phyloP scores from a whole-genome alignment of 257 asterid species.

The Misopates orontium region DNA sequence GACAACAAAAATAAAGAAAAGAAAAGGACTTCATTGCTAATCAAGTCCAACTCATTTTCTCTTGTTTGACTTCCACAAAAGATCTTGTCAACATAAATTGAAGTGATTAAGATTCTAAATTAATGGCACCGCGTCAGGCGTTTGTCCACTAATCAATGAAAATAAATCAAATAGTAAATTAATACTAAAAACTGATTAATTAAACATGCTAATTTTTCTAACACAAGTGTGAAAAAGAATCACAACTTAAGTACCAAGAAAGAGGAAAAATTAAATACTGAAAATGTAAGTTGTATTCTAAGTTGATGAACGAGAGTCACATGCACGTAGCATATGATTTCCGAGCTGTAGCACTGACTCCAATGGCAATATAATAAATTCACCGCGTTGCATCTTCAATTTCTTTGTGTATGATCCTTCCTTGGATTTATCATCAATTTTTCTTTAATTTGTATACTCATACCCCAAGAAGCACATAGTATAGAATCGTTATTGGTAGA shows the following conservation, averaged over 20 bases:
- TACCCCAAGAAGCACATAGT: constrained; percentile 85
- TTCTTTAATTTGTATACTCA: constrained; percentile 33
- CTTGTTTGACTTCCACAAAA: constrained; percentile 58
- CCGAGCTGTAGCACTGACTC: constrained; percentile 62
- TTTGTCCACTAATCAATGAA: constrained; percentile 19
- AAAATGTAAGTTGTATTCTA: too few species aligned
- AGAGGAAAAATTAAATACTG: background rate
- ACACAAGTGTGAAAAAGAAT: background rate
- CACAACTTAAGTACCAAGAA: background rate
- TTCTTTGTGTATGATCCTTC: constrained; percentile 22
- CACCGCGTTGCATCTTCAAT: constrained; percentile 30
- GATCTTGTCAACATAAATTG: constrained; percentile 41
- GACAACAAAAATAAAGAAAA: background rate
- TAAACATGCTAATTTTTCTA: constrained; percentile 30
- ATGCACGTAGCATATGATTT: constrained; percentile 46
- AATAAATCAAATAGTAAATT: background rate
- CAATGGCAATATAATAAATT: constrained; percentile 35
- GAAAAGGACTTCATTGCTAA: constrained; percentile 27
- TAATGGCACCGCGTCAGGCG: background rate
- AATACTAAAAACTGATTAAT: background rate
- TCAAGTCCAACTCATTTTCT: constrained; percentile 24
- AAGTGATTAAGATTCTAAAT: constrained; percentile 22
- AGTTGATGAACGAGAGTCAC: constrained; percentile 27
- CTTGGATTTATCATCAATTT: constrained; percentile 42
- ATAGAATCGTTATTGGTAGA: constrained; percentile 80